Evolutionary conservation across 2,329 filamentous ascomycete genomes (phyloP).

Genomic region (Aspergillus uvarum): DNA sequence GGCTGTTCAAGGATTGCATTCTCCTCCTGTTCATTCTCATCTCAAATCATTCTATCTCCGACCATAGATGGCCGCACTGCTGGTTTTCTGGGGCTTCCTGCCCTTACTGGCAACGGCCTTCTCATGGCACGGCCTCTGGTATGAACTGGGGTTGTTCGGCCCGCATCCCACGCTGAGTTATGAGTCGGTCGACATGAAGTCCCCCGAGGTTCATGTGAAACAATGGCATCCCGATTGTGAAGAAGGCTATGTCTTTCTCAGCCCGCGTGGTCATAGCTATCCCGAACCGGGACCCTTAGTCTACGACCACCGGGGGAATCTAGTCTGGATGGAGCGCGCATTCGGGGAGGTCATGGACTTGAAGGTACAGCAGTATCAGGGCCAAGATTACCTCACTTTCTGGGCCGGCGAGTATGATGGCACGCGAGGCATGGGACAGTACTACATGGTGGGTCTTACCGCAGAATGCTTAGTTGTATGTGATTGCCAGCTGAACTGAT

Average conservation of each 20-base stretch:
- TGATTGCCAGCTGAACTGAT: no score
- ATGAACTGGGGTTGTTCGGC: constrained; percentile 17
- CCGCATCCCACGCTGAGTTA: constrained; percentile 12
- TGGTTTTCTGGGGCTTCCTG: constrained; percentile 5
- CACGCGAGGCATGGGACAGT: constrained; percentile 41
- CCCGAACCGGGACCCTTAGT: constrained; percentile 44
- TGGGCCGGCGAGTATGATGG: constrained; percentile 51
- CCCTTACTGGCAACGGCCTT: constrained; percentile 6
- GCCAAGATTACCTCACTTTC: constrained; percentile 48
- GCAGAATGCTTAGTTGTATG: not conserved
- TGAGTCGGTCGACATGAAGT: constrained; percentile 12
- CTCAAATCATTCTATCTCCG: not conserved
- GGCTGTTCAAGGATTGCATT: not conserved
- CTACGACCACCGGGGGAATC: constrained; percentile 28
- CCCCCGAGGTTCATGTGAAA: constrained; percentile 14
- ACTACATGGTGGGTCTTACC: constrained; percentile 30
- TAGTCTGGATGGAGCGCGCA: constrained; percentile 34
- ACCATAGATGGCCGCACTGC: constrained; percentile 5
- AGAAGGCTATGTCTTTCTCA: constrained; percentile 39
- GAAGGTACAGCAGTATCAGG: constrained; percentile 47
- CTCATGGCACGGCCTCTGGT: constrained; percentile 18
- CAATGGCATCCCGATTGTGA: constrained; percentile 34
- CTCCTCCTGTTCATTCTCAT: not conserved
- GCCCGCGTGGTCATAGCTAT: constrained; percentile 34
- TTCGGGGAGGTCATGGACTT: constrained; percentile 47